Evolutionary conservation across 1,139 yeast species (phyloP).

Genomic region (Debaryomycetaceae sp.): DNA sequence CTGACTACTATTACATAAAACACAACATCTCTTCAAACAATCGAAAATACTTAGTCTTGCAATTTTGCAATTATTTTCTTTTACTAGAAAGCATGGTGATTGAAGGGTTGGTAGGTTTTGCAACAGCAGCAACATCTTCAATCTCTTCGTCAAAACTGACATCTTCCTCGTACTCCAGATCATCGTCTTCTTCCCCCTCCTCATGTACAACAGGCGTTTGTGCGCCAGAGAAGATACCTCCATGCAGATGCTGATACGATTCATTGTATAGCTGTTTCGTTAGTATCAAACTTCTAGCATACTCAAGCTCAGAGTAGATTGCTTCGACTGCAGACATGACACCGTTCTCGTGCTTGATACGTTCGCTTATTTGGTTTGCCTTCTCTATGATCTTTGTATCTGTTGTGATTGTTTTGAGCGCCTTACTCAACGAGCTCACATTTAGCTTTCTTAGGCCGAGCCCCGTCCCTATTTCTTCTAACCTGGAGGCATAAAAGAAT

Average conservation of each 20-base stretch:
- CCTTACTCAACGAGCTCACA: conserved; percentile 58
- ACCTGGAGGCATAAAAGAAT: conserved; percentile 81
- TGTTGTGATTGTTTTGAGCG: conserved; percentile 64
- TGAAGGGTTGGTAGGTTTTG: background rate
- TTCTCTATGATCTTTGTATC: conserved; percentile 63
- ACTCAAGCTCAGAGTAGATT: conserved; percentile 76
- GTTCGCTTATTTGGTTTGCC: conserved; percentile 60
- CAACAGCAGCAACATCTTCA: background rate
- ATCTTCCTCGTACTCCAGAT: background rate
- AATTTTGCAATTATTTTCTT: background rate
- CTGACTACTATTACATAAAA: background rate
- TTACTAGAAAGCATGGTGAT: background rate
- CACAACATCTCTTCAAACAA: too few relatives aligned
- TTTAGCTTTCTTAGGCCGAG: conserved; percentile 66
- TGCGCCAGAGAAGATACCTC: conserved; percentile 21
- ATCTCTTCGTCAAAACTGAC: background rate
- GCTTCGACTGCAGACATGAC: conserved; percentile 71
- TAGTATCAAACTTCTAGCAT: conserved; percentile 54
- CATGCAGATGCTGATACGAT: conserved; percentile 17
- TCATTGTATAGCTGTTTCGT: conserved; percentile 28
- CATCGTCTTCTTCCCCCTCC: conserved; percentile 6
- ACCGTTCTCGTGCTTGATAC: conserved; percentile 71
- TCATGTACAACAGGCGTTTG: conserved; percentile 21
- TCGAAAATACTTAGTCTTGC: too few relatives aligned
- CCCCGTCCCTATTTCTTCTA: conserved; percentile 92